Conservation (phyloP, 169 alveolate species). For the Cryptosporidium tyzzeri region DNA sequence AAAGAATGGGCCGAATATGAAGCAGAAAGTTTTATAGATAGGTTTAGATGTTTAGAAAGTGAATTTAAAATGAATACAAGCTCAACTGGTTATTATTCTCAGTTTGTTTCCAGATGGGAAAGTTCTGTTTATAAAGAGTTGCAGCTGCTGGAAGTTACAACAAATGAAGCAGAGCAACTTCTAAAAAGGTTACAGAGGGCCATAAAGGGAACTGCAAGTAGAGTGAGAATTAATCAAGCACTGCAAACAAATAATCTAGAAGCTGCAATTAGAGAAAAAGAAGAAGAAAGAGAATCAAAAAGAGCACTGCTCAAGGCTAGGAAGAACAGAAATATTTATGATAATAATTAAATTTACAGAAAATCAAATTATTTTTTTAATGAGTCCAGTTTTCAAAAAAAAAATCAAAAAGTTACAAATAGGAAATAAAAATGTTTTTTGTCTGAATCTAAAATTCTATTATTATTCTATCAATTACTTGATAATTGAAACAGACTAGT, state of each 20-base stretch:
- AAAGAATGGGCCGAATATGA: conserved; percentile 74
- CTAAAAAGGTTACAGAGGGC: conserved; percentile 60
- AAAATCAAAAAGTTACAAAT: background rate
- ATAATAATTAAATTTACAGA: conserved; percentile 2
- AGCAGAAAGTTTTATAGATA: conserved; percentile 68
- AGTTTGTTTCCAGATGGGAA: conserved; percentile 68
- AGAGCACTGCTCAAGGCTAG: conserved; percentile 50
- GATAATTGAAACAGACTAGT: background rate
- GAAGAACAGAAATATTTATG: conserved; percentile 12
- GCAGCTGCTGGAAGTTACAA: conserved; percentile 64
- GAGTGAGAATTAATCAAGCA: conserved; percentile 40
- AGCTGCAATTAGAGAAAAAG: conserved; percentile 74
- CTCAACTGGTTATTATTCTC: conserved; percentile 48
- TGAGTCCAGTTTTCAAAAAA: background rate
- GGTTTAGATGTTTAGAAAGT: conserved; percentile 48
- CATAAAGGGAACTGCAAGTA: conserved; percentile 49
- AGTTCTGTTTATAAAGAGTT: conserved; percentile 41
- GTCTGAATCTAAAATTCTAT: background rate
- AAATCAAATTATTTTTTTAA: background rate
- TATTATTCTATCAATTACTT: background rate
- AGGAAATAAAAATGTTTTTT: background rate
- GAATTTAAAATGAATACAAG: conserved; percentile 38
- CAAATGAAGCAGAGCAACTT: conserved; percentile 61
- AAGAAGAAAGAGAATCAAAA: conserved; percentile 63
- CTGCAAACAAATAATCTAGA: conserved; percentile 57